Evolutionary conservation across 2,329 filamentous ascomycete species (phyloP), one percentile per base, ranked within the genome.

Genomic region (Verruconis gallopava): DNA sequence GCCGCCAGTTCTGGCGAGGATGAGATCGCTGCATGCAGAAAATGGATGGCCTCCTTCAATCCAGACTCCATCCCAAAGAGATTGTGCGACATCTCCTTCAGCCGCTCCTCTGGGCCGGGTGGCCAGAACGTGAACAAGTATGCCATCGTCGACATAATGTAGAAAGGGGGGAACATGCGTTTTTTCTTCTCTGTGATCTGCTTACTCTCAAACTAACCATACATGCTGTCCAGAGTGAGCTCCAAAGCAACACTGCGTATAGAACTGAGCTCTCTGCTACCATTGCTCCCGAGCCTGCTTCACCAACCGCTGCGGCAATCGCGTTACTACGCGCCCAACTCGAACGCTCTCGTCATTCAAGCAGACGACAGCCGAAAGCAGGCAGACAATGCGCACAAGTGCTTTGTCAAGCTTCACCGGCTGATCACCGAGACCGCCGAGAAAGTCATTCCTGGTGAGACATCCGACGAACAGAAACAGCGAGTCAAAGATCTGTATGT

Each of bases 41-140:
- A 63, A 51, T 80, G 75, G 75, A 67, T 79, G 37, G 60, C 63
- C 34, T 59, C 60, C 35, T 65, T 77, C 48, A 61, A 69, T 54
- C 55, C 66, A 43, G 65, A 70, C 12, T 67, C 69, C 12, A 70
- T 79, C 43, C 72, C 75, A 19, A 66, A 64, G 43, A 63, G 62
- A 48, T 64, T 79, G 44, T 68, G 72, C 51, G 67, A 76, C 46
- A 54, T 79, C 48, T 73, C 67, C 38, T 80, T 77, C 55, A 77
- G 73, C 53, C 66, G 75, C 44, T 77, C 75, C 2, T 76, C 74
- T 40, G 76, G 76, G 3, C 76, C 76, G 14, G 76, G 76, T 39
- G 76, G 76, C 9, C 76, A 80, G 56, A 79, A 80, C 61, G 76
- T 80, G 44, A 80, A 80, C 60, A 80, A 80, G 76, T 79, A 58